Conservation (phyloP, 2,329 filamentous ascomycete species). For the Stagonosporopsis tanaceti region DNA sequence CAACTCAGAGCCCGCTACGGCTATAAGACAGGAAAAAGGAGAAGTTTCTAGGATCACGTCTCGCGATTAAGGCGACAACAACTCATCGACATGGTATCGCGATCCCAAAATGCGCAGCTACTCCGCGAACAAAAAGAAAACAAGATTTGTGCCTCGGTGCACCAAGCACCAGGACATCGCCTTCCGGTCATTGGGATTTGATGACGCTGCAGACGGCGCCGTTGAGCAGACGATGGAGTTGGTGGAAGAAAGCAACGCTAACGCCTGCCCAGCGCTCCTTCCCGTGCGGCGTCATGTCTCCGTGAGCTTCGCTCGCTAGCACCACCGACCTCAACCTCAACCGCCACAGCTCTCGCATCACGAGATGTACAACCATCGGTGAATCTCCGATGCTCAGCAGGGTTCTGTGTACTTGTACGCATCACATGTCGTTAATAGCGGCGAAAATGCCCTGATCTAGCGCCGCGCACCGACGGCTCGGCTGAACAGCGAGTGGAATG, state of each 20-base stretch:
- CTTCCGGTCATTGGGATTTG: neutral
- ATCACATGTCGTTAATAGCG: constrained; percentile 16
- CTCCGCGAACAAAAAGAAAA: neutral
- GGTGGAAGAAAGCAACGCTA: constrained; percentile 14
- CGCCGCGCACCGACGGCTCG: constrained; percentile 8
- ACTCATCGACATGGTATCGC: neutral
- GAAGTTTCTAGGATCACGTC: neutral
- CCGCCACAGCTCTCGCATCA: constrained; percentile 1
- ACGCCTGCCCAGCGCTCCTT: constrained; percentile 11
- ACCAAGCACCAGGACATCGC: neutral
- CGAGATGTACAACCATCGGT: constrained; percentile 5
- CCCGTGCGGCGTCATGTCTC: constrained; percentile 7
- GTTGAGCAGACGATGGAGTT: neutral
- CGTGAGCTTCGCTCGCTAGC: constrained; percentile 10
- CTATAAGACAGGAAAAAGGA: neutral
- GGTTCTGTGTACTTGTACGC: constrained; percentile 3
- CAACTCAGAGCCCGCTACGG: neutral
- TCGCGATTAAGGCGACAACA: too few relatives aligned
- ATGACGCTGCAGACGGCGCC: neutral
- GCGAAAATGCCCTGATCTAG: constrained; percentile 11
- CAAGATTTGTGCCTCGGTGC: neutral
- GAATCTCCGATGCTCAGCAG: constrained; percentile 15
- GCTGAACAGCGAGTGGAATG: constrained; percentile 18
- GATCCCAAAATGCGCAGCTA: neutral
- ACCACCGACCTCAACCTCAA: constrained; percentile 8